phyloP scores from a whole-genome alignment of 768 basidiomycete species.

The Lentinula sp. region DNA sequence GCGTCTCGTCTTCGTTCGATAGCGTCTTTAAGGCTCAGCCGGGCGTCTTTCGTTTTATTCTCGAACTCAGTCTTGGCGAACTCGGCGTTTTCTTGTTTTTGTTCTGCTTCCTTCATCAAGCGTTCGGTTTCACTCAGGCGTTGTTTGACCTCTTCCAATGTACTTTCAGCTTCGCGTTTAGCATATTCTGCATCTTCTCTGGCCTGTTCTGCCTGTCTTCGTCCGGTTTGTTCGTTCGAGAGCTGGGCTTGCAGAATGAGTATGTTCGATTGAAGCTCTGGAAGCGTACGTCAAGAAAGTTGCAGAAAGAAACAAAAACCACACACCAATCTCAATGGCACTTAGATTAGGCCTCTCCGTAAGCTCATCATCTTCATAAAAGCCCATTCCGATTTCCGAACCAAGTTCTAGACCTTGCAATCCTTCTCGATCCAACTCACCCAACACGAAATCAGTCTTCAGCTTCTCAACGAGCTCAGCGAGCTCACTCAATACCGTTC shows the following conservation, averaged over 20 bases:
- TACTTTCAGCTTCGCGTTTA: not conserved
- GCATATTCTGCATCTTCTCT: not conserved
- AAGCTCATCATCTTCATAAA: not conserved
- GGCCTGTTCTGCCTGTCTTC: not conserved
- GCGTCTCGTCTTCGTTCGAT: not conserved
- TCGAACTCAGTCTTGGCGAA: not conserved
- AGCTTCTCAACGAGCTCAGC: not conserved
- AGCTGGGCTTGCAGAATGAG: slow-evolving; percentile 1
- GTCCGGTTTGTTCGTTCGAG: not conserved
- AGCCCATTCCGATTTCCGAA: not conserved
- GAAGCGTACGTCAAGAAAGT: not conserved
- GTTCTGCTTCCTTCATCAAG: not conserved
- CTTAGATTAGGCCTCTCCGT: not conserved
- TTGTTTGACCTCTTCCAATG: not conserved
- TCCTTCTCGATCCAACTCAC: not conserved
- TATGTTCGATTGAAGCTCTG: not conserved
- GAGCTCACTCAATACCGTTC: not conserved
- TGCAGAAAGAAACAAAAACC: not conserved
- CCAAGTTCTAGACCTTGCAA: not conserved
- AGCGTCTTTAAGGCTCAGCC: not conserved
- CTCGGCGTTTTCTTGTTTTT: not conserved
- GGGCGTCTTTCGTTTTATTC: not conserved
- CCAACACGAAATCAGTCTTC: not conserved
- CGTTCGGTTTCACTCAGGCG: not conserved
- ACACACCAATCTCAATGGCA: not conserved